Evolutionary conservation across 2,329 filamentous ascomycete species (phyloP), one percentile per base, ranked within the genome.

Genomic region (Fusarium illudens): DNA sequence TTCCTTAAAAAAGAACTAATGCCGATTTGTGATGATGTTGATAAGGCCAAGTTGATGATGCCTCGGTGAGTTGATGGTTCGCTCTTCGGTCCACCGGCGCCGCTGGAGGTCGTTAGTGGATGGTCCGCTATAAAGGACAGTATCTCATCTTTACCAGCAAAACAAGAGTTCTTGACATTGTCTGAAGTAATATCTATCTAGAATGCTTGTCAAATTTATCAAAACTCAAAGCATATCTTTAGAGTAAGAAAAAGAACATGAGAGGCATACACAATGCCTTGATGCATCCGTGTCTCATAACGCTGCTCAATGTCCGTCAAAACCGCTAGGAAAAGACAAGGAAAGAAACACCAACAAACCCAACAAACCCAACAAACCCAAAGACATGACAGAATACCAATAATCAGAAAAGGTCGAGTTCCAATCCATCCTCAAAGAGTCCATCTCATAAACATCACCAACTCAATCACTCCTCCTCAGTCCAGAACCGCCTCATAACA

Each of bases 401-500:
- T 9, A 25, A 32, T n/a, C 25, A 30, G 6, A 22, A 46, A 29
- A 46, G 8, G n/a, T 17, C 6, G 17, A 46, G 5, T 7, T 22
- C n/a, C n/a, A 17, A 17, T 9, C n/a, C 42, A 46, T 46, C 42
- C 25, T 27, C 4, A 19, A 19, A 46, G 22, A 29, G 3, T 5
- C n/a, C 25, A 3, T 29, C 6, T 30, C 29, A 49, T 34, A 46
- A 29, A 19, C 34, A n/a, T 15, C 17, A 48, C 25, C 20, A 54
- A 19, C 39, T 19, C 13, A 32, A 32, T 66, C 58, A 58, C 19
- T 50, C 46, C 49, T 57, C 34, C 7, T 65, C 60, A 39, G 13
- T 32, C 76, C 76, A 77, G 53, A 79, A 90, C 64, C 71, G 78
- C 74, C 87, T 81, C 80, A 90, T 79, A 6, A 87, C 83, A 29